Percentiles rank a stretch among this genome's conserved stretches.
Conservation (phyloP, 192 early-diverging fungal genomes). For the Coemansia sp. region DNA sequence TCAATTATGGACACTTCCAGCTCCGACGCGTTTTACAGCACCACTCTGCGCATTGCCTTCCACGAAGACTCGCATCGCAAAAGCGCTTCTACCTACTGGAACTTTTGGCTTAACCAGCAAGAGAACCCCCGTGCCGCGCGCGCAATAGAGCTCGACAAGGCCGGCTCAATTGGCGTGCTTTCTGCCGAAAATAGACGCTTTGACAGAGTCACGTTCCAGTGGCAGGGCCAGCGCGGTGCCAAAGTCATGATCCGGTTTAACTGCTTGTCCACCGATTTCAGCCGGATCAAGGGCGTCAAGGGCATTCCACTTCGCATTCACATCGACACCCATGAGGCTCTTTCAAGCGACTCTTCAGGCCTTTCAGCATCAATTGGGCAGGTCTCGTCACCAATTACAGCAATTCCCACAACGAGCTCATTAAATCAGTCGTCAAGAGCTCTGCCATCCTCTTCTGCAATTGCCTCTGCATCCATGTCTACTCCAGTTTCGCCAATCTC, state of each 20-base stretch:
- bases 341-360: slow-evolving; percentile 8
- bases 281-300: slow-evolving; percentile 77
- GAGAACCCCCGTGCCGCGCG: slow-evolving; percentile 50
- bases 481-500: slow-evolving; percentile 18
- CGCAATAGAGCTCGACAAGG: slow-evolving; percentile 67
- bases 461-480: slow-evolving; percentile 9
- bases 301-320: slow-evolving; percentile 66
- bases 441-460: neutral
- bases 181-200: slow-evolving; percentile 59
- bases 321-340: slow-evolving; percentile 35
- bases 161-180: slow-evolving; percentile 56
- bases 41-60: slow-evolving; percentile 63
- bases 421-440: no score
- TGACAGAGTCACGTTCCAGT: slow-evolving; percentile 69
- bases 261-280: slow-evolving; percentile 77
- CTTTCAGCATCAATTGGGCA: slow-evolving; percentile 11
- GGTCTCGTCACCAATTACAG: slow-evolving; percentile 2
- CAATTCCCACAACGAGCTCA: slow-evolving; percentile 9
- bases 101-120: slow-evolving; percentile 73
- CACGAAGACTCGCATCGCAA: slow-evolving; percentile 68
- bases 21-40: slow-evolving; percentile 54
- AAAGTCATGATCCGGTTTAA: slow-evolving; percentile 68
- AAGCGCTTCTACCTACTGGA: slow-evolving; percentile 65
- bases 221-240: slow-evolving; percentile 65
- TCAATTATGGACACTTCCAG: slow-evolving; percentile 53